These are phyloP conservation scores for Sporothrix protearum DNA, from an alignment of 2,329 filamentous ascomycete species.

Conservation along the genomic window DNA sequence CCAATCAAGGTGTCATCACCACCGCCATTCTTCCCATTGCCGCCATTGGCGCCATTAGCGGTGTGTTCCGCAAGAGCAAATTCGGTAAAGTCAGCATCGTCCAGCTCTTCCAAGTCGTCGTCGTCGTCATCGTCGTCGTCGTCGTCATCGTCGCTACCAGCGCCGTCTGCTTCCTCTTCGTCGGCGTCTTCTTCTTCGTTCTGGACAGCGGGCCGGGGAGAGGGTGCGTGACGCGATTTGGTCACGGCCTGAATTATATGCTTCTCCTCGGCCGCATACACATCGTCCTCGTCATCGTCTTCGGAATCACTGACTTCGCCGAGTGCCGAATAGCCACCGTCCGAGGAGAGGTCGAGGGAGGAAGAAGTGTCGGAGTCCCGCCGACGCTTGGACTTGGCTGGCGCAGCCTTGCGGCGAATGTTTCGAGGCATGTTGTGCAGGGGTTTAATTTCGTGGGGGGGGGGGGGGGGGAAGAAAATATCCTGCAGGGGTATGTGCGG, in stretches of 20 bases:
- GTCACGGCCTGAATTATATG: conserved; percentile 57
- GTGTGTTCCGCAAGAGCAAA: conserved; percentile 39
- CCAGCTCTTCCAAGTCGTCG: conserved; percentile 35
- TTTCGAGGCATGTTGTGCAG: conserved; percentile 51
- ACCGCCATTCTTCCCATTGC: conserved; percentile 42
- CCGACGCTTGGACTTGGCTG: conserved; percentile 46
- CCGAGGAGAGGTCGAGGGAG: conserved; percentile 59
- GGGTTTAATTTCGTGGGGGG: conserved; percentile 28
- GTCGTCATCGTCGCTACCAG: conserved; percentile 40
- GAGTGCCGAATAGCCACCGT: conserved; percentile 70
- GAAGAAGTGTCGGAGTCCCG: conserved; percentile 52
- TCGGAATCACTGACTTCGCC: conserved; percentile 75
- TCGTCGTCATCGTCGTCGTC: conserved; percentile 41
- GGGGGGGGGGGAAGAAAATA: conserved; percentile 1
- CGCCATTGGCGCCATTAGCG: no score
- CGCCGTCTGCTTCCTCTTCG: conserved; percentile 39
- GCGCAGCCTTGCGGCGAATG: conserved; percentile 46
- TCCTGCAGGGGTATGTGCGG: conserved; percentile 23
- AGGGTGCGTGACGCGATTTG: conserved; percentile 38
- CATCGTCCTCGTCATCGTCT: conserved; percentile 74
- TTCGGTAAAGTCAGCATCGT: conserved; percentile 36
- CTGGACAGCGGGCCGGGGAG: conserved; percentile 49
- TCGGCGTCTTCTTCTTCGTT: conserved; percentile 42
- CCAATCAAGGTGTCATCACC: conserved; percentile 36
- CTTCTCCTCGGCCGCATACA: conserved; percentile 73